Conservation (phyloP, 75 land plant species). For the Pinus albicaulis region DNA sequence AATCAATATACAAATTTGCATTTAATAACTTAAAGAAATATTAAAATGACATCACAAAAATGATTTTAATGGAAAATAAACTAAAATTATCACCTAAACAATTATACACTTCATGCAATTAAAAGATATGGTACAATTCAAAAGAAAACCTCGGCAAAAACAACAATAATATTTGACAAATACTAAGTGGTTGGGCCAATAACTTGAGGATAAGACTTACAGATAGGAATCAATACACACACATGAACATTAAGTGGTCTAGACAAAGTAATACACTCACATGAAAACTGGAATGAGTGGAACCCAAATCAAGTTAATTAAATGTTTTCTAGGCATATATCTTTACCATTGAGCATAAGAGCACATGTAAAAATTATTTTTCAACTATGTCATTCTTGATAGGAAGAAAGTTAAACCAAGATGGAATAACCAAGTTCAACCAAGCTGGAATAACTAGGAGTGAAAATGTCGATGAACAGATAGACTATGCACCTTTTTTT, state of each 20-base stretch:
- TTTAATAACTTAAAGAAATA: neutral
- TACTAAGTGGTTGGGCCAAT: constrained; percentile 43
- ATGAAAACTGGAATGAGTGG: too few species aligned
- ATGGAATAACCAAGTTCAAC: constrained; percentile 56
- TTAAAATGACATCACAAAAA: neutral
- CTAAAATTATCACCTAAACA: too few species aligned
- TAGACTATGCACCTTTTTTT: too few species aligned
- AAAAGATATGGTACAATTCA: neutral
- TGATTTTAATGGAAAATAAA: too few species aligned
- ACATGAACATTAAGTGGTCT: neutral
- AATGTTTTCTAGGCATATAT: constrained; percentile 18
- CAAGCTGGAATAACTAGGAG: too few species aligned
- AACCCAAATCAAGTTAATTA: too few species aligned
- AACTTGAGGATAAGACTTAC: constrained; percentile 47
- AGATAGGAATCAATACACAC: neutral
- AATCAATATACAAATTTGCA: too few species aligned
- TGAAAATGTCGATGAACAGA: too few species aligned
- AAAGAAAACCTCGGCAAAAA: constrained; percentile 47
- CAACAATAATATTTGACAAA: constrained; percentile 42
- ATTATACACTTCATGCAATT: neutral
- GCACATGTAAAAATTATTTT: constrained; percentile 51
- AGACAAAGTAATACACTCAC: neutral
- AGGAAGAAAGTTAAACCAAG: constrained; percentile 48
- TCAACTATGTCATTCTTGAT: constrained; percentile 46
- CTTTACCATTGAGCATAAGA: constrained; percentile 49